Conservation (phyloP, 345 rosid genomes). For the Melastoma malabathricum region DNA sequence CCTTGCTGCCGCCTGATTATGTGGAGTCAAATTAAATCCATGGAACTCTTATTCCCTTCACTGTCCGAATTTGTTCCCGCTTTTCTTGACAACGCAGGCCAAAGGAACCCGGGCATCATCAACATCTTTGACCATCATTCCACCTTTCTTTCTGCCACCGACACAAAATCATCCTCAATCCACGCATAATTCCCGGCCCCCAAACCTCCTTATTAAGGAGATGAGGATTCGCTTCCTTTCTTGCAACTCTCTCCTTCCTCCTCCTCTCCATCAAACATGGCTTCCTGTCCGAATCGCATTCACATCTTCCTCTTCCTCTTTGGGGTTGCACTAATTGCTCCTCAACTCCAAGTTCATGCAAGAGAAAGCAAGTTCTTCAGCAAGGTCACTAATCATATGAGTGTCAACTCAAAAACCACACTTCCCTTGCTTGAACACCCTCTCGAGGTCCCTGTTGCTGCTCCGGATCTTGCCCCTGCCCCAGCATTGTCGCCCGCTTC, state of each 20-base stretch:
- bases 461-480: conserved; percentile 11
- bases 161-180: no score
- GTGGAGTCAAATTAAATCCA: no score
- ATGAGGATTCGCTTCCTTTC: no score
- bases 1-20: no score
- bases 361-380: conserved; percentile 53
- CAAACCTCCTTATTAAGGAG: no score
- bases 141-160: not conserved
- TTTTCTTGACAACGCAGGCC: no score
- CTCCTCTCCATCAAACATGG: not conserved
- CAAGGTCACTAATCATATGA: conserved; percentile 23
- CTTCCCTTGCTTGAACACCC: conserved; percentile 1
- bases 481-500: conserved; percentile 8
- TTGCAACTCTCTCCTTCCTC: not conserved
- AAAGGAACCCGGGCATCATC: no score
- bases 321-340: conserved; percentile 11
- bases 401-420: not conserved
- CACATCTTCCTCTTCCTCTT: conserved; percentile 10
- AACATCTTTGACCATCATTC: conserved; percentile 22
- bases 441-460: conserved; percentile 4
- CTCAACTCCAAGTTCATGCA: conserved; percentile 20
- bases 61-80: no score
- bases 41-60: no score
- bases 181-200: conserved; percentile 31
- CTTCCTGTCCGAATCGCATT: not conserved